Percentiles rank a stretch among this genome's conserved stretches.
Evolutionary conservation across 108 stramenopile species (phyloP).

Genomic region (Cyclotella atomus): DNA sequence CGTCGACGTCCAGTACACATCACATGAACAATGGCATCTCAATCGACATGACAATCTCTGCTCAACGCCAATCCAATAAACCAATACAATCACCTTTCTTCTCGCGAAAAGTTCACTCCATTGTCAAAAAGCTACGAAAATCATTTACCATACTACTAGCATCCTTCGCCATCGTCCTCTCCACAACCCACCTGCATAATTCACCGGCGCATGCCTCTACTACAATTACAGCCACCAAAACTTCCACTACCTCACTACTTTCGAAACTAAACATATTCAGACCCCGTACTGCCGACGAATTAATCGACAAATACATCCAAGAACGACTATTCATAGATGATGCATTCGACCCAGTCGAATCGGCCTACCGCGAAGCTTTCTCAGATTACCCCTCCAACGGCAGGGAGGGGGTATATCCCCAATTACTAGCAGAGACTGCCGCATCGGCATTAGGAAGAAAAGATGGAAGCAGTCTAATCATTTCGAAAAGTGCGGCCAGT

Average conservation of each 20-base stretch:
- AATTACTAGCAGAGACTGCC: slow-evolving; percentile 41
- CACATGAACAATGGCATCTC: background rate
- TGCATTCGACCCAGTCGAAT: slow-evolving; percentile 77
- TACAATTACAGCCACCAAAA: background rate
- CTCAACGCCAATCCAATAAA: no score
- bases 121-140: slow-evolving; percentile 9
- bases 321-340: slow-evolving; percentile 85
- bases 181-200: slow-evolving; percentile 10
- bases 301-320: slow-evolving; percentile 74
- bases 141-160: slow-evolving; percentile 31
- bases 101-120: background rate
- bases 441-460: slow-evolving; percentile 32
- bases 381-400: slow-evolving; percentile 20
- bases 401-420: slow-evolving; percentile 30
- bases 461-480: slow-evolving; percentile 5
- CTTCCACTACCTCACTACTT: slow-evolving; percentile 1
- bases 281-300: slow-evolving; percentile 56
- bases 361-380: slow-evolving; percentile 75
- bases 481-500: background rate
- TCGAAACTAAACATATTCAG: slow-evolving; percentile 24
- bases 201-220: slow-evolving; percentile 7
- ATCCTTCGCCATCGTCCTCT: slow-evolving; percentile 32
- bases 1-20: background rate
- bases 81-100: background rate
- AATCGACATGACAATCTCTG: background rate